A percentile compares a stretch with the other conserved stretches of the same genome.
Evolutionary conservation across 1,284 basidiomycete species (phyloP).

Genomic region (Ganoderma resinaceum): DNA sequence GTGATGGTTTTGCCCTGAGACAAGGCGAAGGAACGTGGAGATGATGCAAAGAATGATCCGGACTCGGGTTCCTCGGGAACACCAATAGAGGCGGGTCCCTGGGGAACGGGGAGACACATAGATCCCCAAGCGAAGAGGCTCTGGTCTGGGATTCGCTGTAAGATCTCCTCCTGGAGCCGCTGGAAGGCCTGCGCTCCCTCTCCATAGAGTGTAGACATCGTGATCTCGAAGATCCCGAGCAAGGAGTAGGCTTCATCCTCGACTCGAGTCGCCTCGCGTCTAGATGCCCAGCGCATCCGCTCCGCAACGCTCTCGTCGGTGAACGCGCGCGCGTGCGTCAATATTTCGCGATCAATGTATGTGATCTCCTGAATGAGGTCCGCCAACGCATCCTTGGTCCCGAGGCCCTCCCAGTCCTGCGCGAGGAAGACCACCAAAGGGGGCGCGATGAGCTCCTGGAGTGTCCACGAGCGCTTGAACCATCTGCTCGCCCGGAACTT

Average conservation of each 20-base stretch:
- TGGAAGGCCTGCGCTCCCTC: neutral
- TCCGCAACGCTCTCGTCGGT: neutral
- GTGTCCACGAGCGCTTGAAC: slow-evolving; percentile 8
- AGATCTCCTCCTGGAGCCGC: neutral
- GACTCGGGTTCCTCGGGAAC: too few relatives aligned
- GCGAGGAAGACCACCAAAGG: neutral
- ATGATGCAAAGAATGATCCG: neutral
- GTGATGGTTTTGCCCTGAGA: too few relatives aligned
- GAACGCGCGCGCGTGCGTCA: neutral
- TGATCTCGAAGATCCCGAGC: slow-evolving; percentile 10
- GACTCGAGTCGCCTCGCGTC: neutral
- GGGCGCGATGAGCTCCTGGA: slow-evolving; percentile 13
- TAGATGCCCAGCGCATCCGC: slow-evolving; percentile 9
- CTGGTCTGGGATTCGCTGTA: neutral
- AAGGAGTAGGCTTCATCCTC: slow-evolving; percentile 11
- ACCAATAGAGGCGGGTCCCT: too few relatives aligned
- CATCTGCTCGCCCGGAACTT: neutral
- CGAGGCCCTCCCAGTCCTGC: neutral
- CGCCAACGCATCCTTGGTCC: neutral
- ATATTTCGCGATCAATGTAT: neutral
- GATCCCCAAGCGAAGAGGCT: slow-evolving; percentile 1
- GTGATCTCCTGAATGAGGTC: neutral
- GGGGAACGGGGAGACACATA: neutral
- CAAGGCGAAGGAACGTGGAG: neutral
- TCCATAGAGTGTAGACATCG: neutral